These are phyloP conservation scores for Claviceps digitariae DNA, from an alignment of 2,329 filamentous ascomycete genomes.

Conservation along the genomic window DNA sequence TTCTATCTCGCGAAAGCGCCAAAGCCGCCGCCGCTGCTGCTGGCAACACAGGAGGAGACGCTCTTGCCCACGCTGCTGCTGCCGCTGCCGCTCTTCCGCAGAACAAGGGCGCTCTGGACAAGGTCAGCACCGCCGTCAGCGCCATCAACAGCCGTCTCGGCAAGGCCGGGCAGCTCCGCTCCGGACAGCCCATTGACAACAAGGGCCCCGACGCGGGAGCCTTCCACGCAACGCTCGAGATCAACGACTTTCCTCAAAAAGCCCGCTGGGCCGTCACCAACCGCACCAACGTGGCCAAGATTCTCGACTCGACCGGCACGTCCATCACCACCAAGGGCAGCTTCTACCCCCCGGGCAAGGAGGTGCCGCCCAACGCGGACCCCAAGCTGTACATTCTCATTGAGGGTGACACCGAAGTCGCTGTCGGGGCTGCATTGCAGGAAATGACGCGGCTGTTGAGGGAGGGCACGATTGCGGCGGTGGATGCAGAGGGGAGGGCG, in stretches of 20 bases:
- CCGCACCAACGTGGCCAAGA: constrained; percentile 95
- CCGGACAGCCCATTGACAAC: constrained; percentile 93
- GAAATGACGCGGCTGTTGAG: constrained; percentile 79
- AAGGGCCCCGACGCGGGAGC: constrained; percentile 94
- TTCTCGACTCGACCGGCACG: constrained; percentile 84
- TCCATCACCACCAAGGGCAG: constrained; percentile 96
- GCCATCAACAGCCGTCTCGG: constrained; percentile 85
- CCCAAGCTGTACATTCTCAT: constrained; percentile 98
- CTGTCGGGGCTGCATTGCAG: constrained; percentile 79
- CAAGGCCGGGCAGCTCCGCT: constrained; percentile 76
- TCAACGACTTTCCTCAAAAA: constrained; percentile 99
- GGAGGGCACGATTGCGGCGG: constrained; percentile 81
- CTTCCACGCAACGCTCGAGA: constrained; percentile 93
- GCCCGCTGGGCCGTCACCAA: constrained; percentile 98
- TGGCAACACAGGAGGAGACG: constrained; percentile 11
- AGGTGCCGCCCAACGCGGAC: constrained; percentile 58
- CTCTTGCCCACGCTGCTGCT: constrained; percentile 15
- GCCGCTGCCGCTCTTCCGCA: constrained; percentile 32
- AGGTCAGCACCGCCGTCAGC: constrained; percentile 79
- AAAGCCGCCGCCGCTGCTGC: constrained; percentile 24
- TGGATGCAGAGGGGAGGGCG: constrained; percentile 70
- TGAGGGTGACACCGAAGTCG: constrained; percentile 89
- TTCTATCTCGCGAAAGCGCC: constrained; percentile 37
- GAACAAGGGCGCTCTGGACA: constrained; percentile 61
- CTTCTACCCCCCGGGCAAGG: constrained; percentile 74